Conservation (phyloP, 2,329 filamentous ascomycete genomes). For the Penicillium crustosum region DNA sequence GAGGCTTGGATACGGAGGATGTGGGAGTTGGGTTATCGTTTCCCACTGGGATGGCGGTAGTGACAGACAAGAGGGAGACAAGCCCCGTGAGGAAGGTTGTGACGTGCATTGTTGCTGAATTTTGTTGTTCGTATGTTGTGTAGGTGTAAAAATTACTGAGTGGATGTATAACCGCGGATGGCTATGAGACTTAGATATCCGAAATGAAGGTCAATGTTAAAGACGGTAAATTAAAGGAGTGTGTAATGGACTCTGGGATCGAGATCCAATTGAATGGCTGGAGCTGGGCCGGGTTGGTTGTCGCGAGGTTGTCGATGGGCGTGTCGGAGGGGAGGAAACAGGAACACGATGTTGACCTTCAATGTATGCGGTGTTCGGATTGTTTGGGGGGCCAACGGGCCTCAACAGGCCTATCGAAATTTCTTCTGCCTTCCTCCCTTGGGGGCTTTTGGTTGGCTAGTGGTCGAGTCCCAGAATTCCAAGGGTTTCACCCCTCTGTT, state of each 20-base stretch:
- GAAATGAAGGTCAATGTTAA: neutral
- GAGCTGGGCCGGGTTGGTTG: slow-evolving; percentile 13
- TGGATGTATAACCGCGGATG: neutral
- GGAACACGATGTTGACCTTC: neutral
- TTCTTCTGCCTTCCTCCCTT: slow-evolving; percentile 6
- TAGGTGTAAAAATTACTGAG: neutral
- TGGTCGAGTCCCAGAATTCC: slow-evolving; percentile 4
- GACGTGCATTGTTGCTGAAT: slow-evolving; percentile 13
- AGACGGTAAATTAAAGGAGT: neutral
- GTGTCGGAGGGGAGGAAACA: slow-evolving; percentile 4
- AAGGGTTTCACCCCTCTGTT: slow-evolving; percentile 9
- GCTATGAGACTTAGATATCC: neutral
- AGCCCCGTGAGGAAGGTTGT: slow-evolving; percentile 13
- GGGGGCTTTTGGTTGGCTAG: slow-evolving; percentile 1
- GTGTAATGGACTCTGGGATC: neutral
- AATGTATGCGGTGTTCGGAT: neutral
- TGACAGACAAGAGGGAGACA: slow-evolving; percentile 12
- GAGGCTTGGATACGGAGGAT: neutral
- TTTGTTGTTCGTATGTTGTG: neutral
- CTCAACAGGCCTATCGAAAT: neutral
- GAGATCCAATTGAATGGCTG: slow-evolving; percentile 18
- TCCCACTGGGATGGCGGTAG: slow-evolving; percentile 16
- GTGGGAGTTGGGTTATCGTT: slow-evolving; percentile 4
- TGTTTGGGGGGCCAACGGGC: neutral
- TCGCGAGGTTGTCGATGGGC: neutral